phyloP scores from a whole-genome alignment of 2,329 filamentous ascomycete species.

The Hypoxylon sp. region DNA sequence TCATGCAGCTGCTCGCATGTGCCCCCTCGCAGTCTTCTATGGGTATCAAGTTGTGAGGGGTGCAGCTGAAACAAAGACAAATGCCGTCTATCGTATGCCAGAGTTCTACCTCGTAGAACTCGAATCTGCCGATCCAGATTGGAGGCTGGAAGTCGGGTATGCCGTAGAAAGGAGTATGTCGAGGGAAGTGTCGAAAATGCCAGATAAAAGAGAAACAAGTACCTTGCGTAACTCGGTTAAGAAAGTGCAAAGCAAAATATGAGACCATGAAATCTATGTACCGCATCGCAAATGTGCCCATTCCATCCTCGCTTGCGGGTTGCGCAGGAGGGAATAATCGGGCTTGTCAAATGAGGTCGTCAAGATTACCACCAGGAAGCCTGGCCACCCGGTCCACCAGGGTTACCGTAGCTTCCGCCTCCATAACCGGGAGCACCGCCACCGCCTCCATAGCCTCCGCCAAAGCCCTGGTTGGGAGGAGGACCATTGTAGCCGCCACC shows the following conservation, averaged over 20 bases:
- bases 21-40: slow-evolving; percentile 54
- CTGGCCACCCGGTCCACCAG: slow-evolving; percentile 73
- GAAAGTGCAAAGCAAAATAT: slow-evolving; percentile 43
- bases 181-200: slow-evolving; percentile 47
- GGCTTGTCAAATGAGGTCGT: slow-evolving; percentile 40
- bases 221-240: slow-evolving; percentile 40
- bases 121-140: slow-evolving; percentile 55
- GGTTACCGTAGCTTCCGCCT: slow-evolving; percentile 77
- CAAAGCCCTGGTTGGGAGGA: slow-evolving; percentile 48
- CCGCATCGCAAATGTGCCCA: slow-evolving; percentile 48
- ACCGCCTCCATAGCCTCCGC: slow-evolving; percentile 58
- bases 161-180: slow-evolving; percentile 54
- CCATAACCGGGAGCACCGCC: slow-evolving; percentile 61
- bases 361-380: slow-evolving; percentile 76
- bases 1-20: slow-evolving; percentile 55
- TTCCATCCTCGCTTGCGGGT: slow-evolving; percentile 39
- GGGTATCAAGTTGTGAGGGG: slow-evolving; percentile 56
- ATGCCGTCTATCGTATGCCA: slow-evolving; percentile 58
- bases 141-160: slow-evolving; percentile 53
- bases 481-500: slow-evolving; percentile 60
- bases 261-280: slow-evolving; percentile 45
- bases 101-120: slow-evolving; percentile 54
- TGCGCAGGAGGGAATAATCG: slow-evolving; percentile 37
- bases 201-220: slow-evolving; percentile 48
- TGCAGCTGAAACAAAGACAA: slow-evolving; percentile 57